A percentile compares a stretch with the other conserved stretches of the same genome.
Conservation (phyloP, 805 yeast species). For the Pichia insulana region DNA sequence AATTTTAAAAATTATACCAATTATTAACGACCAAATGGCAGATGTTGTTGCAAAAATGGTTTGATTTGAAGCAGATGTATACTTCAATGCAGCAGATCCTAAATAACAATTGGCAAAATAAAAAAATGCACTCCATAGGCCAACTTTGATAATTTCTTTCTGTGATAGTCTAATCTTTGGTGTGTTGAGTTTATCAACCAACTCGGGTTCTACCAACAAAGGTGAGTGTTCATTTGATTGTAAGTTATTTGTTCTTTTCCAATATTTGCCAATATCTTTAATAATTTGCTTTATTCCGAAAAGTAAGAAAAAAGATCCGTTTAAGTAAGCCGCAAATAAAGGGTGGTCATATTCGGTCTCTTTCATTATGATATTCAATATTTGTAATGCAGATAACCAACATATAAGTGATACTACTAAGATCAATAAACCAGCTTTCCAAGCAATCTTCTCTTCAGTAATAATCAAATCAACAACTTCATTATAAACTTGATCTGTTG, state of each 20-base stretch:
- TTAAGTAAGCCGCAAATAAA: conserved; percentile 35
- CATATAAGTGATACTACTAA: conserved; percentile 34
- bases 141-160: conserved; percentile 29
- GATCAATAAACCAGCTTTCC: conserved; percentile 35
- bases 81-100: conserved; percentile 35
- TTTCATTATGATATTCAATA: conserved; percentile 41
- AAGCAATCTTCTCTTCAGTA: conserved; percentile 33
- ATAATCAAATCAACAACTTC: conserved; percentile 27
- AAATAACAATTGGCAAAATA: conserved; percentile 35
- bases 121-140: conserved; percentile 32
- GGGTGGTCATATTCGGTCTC: conserved; percentile 42
- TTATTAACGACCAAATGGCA: conserved; percentile 39
- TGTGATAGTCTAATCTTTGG: conserved; percentile 18
- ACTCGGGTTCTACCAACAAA: not conserved
- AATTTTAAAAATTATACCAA: conserved; percentile 33
- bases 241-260: not conserved
- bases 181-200: conserved; percentile 10
- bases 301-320: conserved; percentile 40
- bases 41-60: conserved; percentile 44
- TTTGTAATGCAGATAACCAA: conserved; percentile 42
- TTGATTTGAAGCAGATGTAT: conserved; percentile 45
- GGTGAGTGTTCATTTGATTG: conserved; percentile 5
- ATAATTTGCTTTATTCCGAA: conserved; percentile 34
- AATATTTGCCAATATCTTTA: not conserved
- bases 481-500: conserved; percentile 20